phyloP scores from a whole-genome alignment of 2,329 filamentous ascomycete genomes.

The Paraphaeosphaeria minitans region DNA sequence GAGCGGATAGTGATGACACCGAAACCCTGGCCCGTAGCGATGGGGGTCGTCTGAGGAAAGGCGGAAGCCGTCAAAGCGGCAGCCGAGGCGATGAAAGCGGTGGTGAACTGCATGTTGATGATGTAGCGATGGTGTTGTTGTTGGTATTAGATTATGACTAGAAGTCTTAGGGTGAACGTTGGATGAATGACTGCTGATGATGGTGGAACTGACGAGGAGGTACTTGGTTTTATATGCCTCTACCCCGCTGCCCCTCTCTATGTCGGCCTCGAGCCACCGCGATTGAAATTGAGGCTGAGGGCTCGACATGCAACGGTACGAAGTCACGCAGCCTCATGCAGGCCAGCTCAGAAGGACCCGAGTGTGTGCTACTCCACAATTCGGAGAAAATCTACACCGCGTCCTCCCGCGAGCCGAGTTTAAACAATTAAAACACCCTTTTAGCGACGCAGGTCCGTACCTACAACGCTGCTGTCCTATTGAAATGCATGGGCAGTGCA shows the following conservation, averaged over 20 bases:
- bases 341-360: constrained; percentile 5
- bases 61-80: constrained; percentile 40
- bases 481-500: background rate
- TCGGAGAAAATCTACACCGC: constrained; percentile 3
- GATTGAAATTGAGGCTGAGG: constrained; percentile 18
- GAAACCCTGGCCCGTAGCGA: constrained; percentile 49
- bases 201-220: background rate
- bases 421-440: background rate
- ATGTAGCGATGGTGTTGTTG: constrained; percentile 13
- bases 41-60: constrained; percentile 25
- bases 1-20: constrained; percentile 58
- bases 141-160: background rate
- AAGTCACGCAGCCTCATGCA: constrained; percentile 19
- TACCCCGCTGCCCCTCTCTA: background rate
- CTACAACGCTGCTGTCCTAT: background rate
- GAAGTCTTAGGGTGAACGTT: background rate
- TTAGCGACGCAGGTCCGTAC: background rate
- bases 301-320: constrained; percentile 25
- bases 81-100: constrained; percentile 33
- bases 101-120: constrained; percentile 41
- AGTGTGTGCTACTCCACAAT: background rate
- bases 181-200: background rate
- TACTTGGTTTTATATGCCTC: background rate
- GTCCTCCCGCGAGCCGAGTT: background rate
- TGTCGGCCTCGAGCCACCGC: constrained; percentile 6